Evolutionary conservation across 371 early-diverging fungal species (phyloP), one percentile per base, ranked within the genome.

Genomic region (Entomophthora muscae): DNA sequence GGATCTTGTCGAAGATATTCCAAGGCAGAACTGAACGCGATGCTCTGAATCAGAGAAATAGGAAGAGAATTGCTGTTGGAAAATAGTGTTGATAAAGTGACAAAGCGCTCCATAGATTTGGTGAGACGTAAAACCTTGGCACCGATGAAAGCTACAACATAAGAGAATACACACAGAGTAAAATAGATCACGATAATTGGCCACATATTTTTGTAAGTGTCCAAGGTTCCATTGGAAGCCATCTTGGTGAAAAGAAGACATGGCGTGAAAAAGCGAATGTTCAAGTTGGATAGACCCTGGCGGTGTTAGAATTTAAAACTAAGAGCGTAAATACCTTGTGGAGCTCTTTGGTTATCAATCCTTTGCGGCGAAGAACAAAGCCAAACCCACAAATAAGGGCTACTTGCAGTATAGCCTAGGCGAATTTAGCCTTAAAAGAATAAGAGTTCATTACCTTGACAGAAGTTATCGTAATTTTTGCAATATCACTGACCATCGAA

Each of bases 1-100:
- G 72, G 73, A 59, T 76, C 76, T 72, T 83, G 78, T 63, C 73
- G 75, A 3, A 88, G 68, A 3, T 76, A 71, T 22, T 77, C 71
- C 24, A 79, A 77, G 0, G 83, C 84, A 28, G 81, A 75, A 54
- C 84, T 84, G 51, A 81, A 73, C 17, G 86, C 84, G 55, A 86
- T 72, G 57, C 84, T 83, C 42, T 81, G 76, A 57, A 88, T 78
- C 51, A 85, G 69, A 3, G 86, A 83, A 53, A 86, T 78, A 0
- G 89, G 89, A 12, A 86, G 66, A 21, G 83, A 81, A 66, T 88
- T 88, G 31, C 83, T 78, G 66, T 88, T 88, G 59, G 76, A 74
- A 60, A 86, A 86, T 67, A 88, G 75, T 52, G 78, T 74, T 23
- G 85, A 81, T 0, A 82, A 83, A 23, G 74, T 73, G 17, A 83